Percentiles rank a stretch among this genome's conserved stretches.
Evolutionary conservation across 164 flowering plant genomes (phyloP).

Genomic region (Dillenia turbinata): DNA sequence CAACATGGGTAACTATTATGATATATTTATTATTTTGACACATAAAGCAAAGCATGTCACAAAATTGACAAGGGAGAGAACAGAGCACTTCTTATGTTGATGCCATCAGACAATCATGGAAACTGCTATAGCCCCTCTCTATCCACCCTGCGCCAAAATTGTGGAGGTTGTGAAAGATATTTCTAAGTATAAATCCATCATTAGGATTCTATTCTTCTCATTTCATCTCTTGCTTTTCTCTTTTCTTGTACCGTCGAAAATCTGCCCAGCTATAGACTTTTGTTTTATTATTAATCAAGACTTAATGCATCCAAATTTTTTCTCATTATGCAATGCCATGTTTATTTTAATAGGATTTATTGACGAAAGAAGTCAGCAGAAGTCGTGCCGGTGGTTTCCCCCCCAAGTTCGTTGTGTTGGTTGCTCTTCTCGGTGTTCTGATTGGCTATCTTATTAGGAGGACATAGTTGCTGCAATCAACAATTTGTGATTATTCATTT

Average conservation of each 20-base stretch:
- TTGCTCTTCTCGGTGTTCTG: slow-evolving; percentile 48
- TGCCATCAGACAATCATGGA: too few relatives aligned
- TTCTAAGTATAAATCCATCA: too few relatives aligned
- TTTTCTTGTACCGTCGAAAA: background rate
- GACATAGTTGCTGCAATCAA: slow-evolving; percentile 9
- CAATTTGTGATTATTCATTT: background rate
- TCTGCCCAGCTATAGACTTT: background rate
- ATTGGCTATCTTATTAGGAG: slow-evolving; percentile 46
- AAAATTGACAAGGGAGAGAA: too few relatives aligned
- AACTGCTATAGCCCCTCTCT: too few relatives aligned
- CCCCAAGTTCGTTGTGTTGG: slow-evolving; percentile 31
- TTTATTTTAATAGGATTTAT: slow-evolving; percentile 34
- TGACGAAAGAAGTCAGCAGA: slow-evolving; percentile 48
- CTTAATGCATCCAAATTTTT: background rate
- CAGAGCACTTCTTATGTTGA: too few relatives aligned
- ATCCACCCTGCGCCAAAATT: too few relatives aligned
- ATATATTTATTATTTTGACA: too few relatives aligned
- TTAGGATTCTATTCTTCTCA: background rate
- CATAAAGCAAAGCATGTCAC: too few relatives aligned
- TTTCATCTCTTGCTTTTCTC: background rate
- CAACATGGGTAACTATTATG: too few relatives aligned
- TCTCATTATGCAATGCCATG: background rate
- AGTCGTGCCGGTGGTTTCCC: slow-evolving; percentile 36
- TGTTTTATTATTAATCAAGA: background rate
- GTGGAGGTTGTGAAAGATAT: too few relatives aligned